These are phyloP conservation scores for Leccinum truebloodii DNA, from an alignment of 768 basidiomycete genomes.

Conservation along the genomic window DNA sequence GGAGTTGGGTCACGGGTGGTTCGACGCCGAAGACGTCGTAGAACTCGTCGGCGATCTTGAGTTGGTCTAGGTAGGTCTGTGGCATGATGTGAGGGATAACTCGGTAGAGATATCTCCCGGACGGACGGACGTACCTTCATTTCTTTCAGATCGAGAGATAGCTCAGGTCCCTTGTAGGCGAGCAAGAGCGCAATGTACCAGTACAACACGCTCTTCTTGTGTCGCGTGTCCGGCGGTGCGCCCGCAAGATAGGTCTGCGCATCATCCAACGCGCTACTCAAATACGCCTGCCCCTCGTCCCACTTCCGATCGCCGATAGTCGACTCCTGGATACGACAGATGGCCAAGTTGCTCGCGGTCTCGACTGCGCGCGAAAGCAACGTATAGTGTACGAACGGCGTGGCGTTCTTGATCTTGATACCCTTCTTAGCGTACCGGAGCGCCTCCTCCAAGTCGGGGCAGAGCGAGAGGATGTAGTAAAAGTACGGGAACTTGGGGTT, in stretches of 20 bases:
- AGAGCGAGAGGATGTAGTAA: conserved; percentile 60
- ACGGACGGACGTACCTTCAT: conserved; percentile 40
- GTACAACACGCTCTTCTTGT: conserved; percentile 59
- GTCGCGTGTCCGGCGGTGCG: conserved; percentile 62
- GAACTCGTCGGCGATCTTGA: conserved; percentile 56
- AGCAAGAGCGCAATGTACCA: conserved; percentile 60
- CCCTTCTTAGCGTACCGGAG: conserved; percentile 67
- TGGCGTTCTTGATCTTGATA: conserved; percentile 52
- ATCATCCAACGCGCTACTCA: conserved; percentile 62
- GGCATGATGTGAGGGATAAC: not conserved
- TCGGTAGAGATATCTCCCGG: too few species aligned
- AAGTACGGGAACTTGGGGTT: conserved; percentile 63
- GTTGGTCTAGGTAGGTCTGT: conserved; percentile 41
- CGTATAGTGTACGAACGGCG: conserved; percentile 56
- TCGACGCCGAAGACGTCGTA: conserved; percentile 44
- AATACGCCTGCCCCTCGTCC: conserved; percentile 61
- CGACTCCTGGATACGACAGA: conserved; percentile 48
- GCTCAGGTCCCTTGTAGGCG: conserved; percentile 49
- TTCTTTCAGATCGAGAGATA: conserved; percentile 50
- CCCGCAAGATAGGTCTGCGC: conserved; percentile 53
- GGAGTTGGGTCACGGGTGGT: conserved; percentile 52
- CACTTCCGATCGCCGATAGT: conserved; percentile 44
- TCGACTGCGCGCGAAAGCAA: conserved; percentile 63
- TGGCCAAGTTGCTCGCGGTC: conserved; percentile 58
- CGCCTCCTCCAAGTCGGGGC: conserved; percentile 48